Percentiles rank a stretch among this genome's conserved stretches.
phyloP scores from a whole-genome alignment of 2,329 filamentous ascomycete genomes.

The Pyricularia sp. region DNA sequence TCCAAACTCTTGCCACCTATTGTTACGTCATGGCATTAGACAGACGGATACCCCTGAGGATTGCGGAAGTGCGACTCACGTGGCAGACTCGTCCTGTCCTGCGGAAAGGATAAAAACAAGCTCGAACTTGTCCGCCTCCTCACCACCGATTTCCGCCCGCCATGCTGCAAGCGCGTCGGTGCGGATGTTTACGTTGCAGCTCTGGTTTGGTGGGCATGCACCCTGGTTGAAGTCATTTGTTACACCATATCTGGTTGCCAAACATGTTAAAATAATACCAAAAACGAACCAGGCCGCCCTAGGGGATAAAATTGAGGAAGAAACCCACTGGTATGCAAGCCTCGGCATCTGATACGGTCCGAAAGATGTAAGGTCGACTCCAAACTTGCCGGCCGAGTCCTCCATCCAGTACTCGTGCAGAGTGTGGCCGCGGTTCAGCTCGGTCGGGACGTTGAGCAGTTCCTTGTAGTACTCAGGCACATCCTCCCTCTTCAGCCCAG shows the following conservation, averaged over 20 bases:
- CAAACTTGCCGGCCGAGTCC: constrained; percentile 37
- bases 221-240: constrained; percentile 33
- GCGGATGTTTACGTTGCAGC: constrained; percentile 33
- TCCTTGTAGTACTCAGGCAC: constrained; percentile 37
- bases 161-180: constrained; percentile 35
- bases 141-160: constrained; percentile 36
- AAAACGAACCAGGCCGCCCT: neutral
- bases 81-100: constrained; percentile 40
- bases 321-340: constrained; percentile 24
- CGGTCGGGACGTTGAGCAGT: constrained; percentile 33
- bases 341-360: constrained; percentile 36
- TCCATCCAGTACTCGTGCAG: constrained; percentile 47
- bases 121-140: constrained; percentile 32
- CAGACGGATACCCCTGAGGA: too few species aligned
- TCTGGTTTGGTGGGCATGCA: constrained; percentile 27
- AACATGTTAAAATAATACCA: neutral
- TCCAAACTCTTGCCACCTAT: constrained; percentile 39
- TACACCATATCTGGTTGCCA: constrained; percentile 26
- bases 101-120: constrained; percentile 40
- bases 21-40: neutral
- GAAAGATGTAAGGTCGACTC: constrained; percentile 38
- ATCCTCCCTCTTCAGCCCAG: constrained; percentile 27
- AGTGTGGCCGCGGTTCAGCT: constrained; percentile 36
- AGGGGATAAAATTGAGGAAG: neutral
- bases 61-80: constrained; percentile 7